A percentile compares a stretch with the other conserved stretches of the same genome.
Conservation (phyloP, 176 grass and related monocot genomes). For the Phyllostachys edulis region DNA sequence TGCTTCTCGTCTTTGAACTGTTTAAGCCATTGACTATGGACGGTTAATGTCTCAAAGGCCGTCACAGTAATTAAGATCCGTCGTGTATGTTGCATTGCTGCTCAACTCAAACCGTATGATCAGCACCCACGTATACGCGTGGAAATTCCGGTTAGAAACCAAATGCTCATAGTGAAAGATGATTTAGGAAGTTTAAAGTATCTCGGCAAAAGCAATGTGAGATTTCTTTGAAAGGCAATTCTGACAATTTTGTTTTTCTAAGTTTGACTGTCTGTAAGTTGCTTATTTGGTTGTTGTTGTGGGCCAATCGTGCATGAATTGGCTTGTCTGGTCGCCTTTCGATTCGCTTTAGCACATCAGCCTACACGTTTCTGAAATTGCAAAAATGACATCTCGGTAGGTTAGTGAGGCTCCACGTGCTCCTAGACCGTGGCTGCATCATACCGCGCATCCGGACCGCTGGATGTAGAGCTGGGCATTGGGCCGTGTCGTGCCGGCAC, state of each 20-base stretch:
- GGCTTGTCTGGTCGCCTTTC: too few relatives aligned
- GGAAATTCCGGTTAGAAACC: background rate
- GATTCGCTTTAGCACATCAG: too few relatives aligned
- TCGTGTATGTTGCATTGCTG: background rate
- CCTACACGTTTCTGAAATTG: too few relatives aligned
- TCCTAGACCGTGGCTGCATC: too few relatives aligned
- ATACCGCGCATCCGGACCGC: too few relatives aligned
- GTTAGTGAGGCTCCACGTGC: too few relatives aligned
- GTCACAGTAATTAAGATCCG: background rate
- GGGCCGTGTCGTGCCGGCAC: too few relatives aligned
- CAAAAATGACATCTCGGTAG: too few relatives aligned
- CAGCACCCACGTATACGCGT: too few relatives aligned
- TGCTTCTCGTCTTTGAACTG: constrained; percentile 23
- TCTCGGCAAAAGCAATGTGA: too few relatives aligned
- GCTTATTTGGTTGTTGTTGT: background rate
- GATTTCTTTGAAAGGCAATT: background rate
- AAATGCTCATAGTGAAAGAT: background rate
- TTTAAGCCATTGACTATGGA: constrained; percentile 31
- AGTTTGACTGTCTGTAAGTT: background rate
- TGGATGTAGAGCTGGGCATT: too few relatives aligned
- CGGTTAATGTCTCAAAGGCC: background rate
- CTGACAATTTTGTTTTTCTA: background rate
- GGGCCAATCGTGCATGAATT: background rate
- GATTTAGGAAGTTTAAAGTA: background rate
- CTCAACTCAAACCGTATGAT: background rate